Percentiles rank a stretch among this genome's conserved stretches.
Conservation (phyloP, 2,329 filamentous ascomycete genomes). For the Nemania sp. region DNA sequence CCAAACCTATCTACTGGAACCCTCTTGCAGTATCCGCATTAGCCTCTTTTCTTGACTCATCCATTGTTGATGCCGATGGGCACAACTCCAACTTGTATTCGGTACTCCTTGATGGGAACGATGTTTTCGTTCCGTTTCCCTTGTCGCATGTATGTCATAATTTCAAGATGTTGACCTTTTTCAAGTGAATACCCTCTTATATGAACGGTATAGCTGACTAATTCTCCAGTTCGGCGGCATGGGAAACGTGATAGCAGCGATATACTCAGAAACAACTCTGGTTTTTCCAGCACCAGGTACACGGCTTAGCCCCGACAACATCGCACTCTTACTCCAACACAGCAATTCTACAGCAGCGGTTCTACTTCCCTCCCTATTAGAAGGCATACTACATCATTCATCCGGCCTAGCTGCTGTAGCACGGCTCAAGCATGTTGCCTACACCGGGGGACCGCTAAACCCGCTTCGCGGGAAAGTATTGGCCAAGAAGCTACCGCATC, state of each 20-base stretch:
- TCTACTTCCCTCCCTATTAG: conserved; percentile 24
- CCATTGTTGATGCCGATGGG: not conserved
- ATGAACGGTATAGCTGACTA: too few relatives aligned
- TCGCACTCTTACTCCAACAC: conserved; percentile 16
- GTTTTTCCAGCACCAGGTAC: conserved; percentile 22
- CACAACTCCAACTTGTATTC: not conserved
- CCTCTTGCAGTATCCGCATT: conserved; percentile 6
- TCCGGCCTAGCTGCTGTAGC: conserved; percentile 20
- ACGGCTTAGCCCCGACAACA: conserved; percentile 20
- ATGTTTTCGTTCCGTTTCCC: conserved; percentile 14
- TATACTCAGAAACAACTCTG: conserved; percentile 16
- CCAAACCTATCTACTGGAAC: conserved; percentile 31
- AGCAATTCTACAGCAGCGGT: conserved; percentile 15
- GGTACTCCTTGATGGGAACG: conserved; percentile 1
- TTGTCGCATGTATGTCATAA: conserved; percentile 25
- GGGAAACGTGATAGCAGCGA: conserved; percentile 1
- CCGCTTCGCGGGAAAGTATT: conserved; percentile 24
- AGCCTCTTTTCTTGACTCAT: conserved; percentile 3
- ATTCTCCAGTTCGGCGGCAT: conserved; percentile 20
- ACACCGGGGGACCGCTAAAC: conserved; percentile 26
- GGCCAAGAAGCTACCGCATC: conserved; percentile 18
- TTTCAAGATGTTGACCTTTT: too few relatives aligned
- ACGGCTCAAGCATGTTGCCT: conserved; percentile 20
- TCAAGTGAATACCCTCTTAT: too few relatives aligned
- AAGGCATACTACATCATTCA: conserved; percentile 24